Evolutionary conservation across 495 filamentous ascomycete genomes (phyloP), one percentile per base, ranked within the genome.

Genomic region (Penicillium turbatum): DNA sequence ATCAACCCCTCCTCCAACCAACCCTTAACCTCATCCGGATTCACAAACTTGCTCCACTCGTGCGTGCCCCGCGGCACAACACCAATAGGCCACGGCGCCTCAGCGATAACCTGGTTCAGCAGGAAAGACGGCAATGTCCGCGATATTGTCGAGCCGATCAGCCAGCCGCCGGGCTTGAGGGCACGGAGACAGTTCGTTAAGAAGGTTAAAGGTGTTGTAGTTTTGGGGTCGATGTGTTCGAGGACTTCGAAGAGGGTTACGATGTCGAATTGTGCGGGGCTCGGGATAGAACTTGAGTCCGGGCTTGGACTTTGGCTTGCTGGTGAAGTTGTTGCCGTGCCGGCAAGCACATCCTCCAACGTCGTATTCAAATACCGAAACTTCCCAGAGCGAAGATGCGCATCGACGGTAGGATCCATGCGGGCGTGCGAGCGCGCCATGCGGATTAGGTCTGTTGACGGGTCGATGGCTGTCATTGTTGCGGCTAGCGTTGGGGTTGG

Each of bases 41-140:
- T 95, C 24, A 98, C 83, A 67, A 97, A 98, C 68, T 97, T 95
- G 13, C 72, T 73, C 93, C 93, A 98, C 61, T 97, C 90, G 67
- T 98, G 93, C 47, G 93, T 97, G 0, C 93, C 93, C 48, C 80
- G 79, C 17, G 93, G 93, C 51, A 98, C 93, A 51, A 97, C 85
- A 16, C 88, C 74, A 41, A 96, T 67, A 4, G 97, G 70, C 71
- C 93, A 77, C 21, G 75, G 75, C 35, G 75, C 90, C 72, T 98
- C 93, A 0, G 93, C 93, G 48, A 97, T 78, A 21, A 97, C 65
- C 61, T 96, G 96, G 16, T 95, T 98, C 15, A 90, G 88, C 3
- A 96, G 55, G 84, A 88, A 98, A 40, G 87, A 92, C 42, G 82
- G 83, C 78, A 88, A 84, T 12, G 88, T 93, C 54, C 95, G 72